Evolutionary conservation across 78 protist species (phyloP), one percentile per base, ranked within the genome.

Genomic region (Dictyostelium intermedium): DNA sequence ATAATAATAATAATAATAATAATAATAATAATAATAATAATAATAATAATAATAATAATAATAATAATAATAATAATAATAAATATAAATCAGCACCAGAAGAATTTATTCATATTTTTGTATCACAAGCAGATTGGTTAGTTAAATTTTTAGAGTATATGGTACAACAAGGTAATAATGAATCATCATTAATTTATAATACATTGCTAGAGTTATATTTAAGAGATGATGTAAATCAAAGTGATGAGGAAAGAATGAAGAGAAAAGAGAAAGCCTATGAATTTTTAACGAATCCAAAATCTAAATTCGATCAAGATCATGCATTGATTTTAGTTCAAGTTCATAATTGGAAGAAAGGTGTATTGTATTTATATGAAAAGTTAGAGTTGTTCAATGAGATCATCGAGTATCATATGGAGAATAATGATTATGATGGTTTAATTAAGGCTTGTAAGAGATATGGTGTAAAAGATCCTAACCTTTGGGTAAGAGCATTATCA

Each of bases 171-270:
- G 82, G 50, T 27, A 83, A 47, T 30, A 77, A 41, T 23, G 91
- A 66, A n/a, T 11, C 80, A 34, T 82, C 84, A 20, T 30, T 34
- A 23, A 91, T 98, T 18, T 97, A 96, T 87, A 82, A 96, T 85
- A 97, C 99, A 23, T 91, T 98, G 18, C 63, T 98, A 5, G 99
- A 98, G 72, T 92, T 98, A 16, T 98, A 97, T 92, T 85, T 98
- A 18, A 41, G 91, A 23, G 97, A 95, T 7, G 96, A 91, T 66
- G 34, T 32, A n/a, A 34, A 70, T 30, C 34, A 16, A 50, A 78
- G 35, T 18, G 96, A 72, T 27, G 83, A 82, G 1, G 53, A 85
- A 4, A 45, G 39, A 60, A 1, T 6, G 3, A 83, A 91, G 37
- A 37, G 94, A 39, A 50, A 72, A 81, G 92, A 81, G 9, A 89